Conservation (phyloP, 441 rosid species). For the Pelargonium fulgidum region DNA sequence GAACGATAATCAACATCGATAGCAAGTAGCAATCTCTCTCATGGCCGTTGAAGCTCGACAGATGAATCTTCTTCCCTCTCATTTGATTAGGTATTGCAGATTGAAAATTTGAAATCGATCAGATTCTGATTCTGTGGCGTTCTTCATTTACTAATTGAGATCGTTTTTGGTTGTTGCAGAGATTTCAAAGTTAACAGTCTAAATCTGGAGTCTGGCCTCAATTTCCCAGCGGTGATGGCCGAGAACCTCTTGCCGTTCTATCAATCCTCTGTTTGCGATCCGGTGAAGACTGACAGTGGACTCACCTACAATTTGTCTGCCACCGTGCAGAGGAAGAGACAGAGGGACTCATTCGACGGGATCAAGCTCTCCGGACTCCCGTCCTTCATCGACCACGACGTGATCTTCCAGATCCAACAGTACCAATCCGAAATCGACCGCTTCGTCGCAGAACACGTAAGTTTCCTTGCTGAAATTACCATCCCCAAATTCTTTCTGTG, state of each 20-base stretch:
- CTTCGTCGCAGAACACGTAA: conserved; percentile 36
- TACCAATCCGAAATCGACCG: conserved; percentile 35
- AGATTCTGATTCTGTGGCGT: no score
- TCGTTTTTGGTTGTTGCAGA: neutral
- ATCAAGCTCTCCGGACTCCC: conserved; percentile 21
- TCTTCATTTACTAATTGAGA: no score
- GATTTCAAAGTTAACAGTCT: neutral
- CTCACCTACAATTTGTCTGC: no score
- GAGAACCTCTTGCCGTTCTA: conserved; percentile 18
- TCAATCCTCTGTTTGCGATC: conserved; percentile 23
- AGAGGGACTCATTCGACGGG: conserved; percentile 24
- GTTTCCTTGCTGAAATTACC: no score
- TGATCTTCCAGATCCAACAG: conserved; percentile 36
- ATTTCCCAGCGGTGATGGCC: neutral
- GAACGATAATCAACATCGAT: no score
- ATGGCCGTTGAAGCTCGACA: neutral
- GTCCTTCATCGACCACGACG: conserved; percentile 31
- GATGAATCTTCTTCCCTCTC: neutral
- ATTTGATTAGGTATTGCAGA: neutral
- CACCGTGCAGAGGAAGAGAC: conserved; percentile 24
- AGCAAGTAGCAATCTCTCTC: no score
- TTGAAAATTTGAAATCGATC: neutral
- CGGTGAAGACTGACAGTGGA: no score
- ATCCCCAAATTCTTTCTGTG: neutral
- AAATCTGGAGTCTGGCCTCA: conserved; percentile 24